These are phyloP conservation scores for Vitellaria paradoxa DNA, from an alignment of 179 eudicot species.

Conservation along the genomic window DNA sequence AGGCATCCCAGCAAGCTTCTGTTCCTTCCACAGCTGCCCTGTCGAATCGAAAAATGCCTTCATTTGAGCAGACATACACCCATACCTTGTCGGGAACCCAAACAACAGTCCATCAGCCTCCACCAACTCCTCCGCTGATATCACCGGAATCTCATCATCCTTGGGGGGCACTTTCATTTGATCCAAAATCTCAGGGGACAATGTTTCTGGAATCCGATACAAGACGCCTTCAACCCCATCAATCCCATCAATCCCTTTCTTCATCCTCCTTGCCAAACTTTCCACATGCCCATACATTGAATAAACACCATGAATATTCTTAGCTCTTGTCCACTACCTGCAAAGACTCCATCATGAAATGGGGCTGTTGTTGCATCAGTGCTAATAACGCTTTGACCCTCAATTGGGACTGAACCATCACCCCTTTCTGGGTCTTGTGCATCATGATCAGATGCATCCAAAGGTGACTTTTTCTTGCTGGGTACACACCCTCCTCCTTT, in stretches of 20 bases:
- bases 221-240: constrained; percentile 74
- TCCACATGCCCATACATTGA: constrained; percentile 98
- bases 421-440: neutral
- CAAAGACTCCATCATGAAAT: constrained; percentile 13
- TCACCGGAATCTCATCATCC: constrained; percentile 69
- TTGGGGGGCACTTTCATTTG: constrained; percentile 81
- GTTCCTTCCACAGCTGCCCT: constrained; percentile 72
- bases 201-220: constrained; percentile 77
- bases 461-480: constrained; percentile 56
- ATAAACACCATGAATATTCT: constrained; percentile 69
- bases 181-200: constrained; percentile 48
- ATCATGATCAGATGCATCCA: constrained; percentile 21
- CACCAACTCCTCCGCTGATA: constrained; percentile 43
- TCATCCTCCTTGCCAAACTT: constrained; percentile 60
- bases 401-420: constrained; percentile 1
- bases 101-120: constrained; percentile 78
- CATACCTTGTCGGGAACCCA: constrained; percentile 93
- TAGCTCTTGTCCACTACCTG: constrained; percentile 16
- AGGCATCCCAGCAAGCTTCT: constrained; percentile 82
- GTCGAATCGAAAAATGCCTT: constrained; percentile 92
- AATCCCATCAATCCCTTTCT: constrained; percentile 66
- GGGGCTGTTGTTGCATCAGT: constrained; percentile 9
- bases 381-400: neutral
- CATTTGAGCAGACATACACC: constrained; percentile 93
- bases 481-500: constrained; percentile 93